Evolutionary conservation across 2,329 filamentous ascomycete genomes (phyloP).

Genomic region (Drechslera avenae): DNA sequence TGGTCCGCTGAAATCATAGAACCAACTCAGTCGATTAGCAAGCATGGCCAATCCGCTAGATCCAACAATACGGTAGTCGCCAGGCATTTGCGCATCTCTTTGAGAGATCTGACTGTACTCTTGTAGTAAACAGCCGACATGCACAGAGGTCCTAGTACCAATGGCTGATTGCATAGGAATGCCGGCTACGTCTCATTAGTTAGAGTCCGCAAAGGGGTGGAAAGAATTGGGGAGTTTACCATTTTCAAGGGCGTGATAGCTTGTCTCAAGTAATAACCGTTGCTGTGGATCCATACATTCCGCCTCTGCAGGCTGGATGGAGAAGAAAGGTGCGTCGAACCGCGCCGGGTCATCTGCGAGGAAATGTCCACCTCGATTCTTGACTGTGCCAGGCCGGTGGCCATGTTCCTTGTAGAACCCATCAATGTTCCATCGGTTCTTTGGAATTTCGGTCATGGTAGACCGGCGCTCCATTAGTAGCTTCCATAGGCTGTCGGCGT

Average conservation of each 20-base stretch:
- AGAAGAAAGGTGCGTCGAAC: conserved; percentile 35
- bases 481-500: conserved; percentile 26
- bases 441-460: conserved; percentile 22
- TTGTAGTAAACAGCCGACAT: conserved; percentile 19
- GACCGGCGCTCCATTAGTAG: conserved; percentile 22
- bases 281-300: conserved; percentile 35
- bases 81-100: conserved; percentile 16
- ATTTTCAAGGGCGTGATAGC: conserved; percentile 39
- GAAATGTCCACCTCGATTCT: conserved; percentile 25
- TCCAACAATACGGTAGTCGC: conserved; percentile 14
- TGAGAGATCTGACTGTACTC: conserved; percentile 19
- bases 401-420: conserved; percentile 23
- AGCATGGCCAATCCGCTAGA: conserved; percentile 16
- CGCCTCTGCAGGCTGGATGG: conserved; percentile 24
- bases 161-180: conserved; percentile 18
- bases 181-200: conserved; percentile 10
- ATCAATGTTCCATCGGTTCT: conserved; percentile 25
- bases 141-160: conserved; percentile 26
- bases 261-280: conserved; percentile 31
- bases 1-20: conserved; percentile 33
- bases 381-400: conserved; percentile 14
- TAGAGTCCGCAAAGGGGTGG: neutral
- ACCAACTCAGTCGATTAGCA: conserved; percentile 30
- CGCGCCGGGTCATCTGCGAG: conserved; percentile 20
- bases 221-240: conserved; percentile 1